phyloP scores from a whole-genome alignment of 345 rosid species.

The Syzygium aqueum region DNA sequence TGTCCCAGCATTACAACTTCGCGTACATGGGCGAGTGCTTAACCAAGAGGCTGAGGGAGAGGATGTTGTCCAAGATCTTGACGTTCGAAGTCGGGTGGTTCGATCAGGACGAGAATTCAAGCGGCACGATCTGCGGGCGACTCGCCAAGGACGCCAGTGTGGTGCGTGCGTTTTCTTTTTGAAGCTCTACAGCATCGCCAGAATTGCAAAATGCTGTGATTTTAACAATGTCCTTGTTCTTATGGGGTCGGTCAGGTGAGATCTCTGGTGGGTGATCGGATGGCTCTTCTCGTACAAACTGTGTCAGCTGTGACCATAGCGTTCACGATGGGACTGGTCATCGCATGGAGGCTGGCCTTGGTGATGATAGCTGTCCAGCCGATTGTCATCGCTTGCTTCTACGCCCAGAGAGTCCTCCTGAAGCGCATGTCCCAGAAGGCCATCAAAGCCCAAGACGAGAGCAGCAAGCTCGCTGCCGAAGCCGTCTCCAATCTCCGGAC shows the following conservation, averaged over 20 bases:
- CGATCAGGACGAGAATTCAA: conserved; percentile 56
- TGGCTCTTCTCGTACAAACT: conserved; percentile 30
- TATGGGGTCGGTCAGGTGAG: conserved; percentile 15
- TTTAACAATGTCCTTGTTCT: neutral
- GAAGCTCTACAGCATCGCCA: neutral
- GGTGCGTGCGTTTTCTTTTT: conserved; percentile 21
- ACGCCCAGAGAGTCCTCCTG: conserved; percentile 33
- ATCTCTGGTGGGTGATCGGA: conserved; percentile 53
- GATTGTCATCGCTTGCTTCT: conserved; percentile 21
- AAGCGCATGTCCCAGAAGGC: conserved; percentile 45
- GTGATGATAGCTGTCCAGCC: conserved; percentile 48
- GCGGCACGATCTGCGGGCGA: conserved; percentile 60
- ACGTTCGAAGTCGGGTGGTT: conserved; percentile 81
- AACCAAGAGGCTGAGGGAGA: conserved; percentile 56
- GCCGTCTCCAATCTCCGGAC: conserved; percentile 39
- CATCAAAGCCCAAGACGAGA: conserved; percentile 47
- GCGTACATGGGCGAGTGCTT: conserved; percentile 66
- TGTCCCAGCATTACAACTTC: conserved; percentile 52
- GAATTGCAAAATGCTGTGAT: neutral
- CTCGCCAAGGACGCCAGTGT: conserved; percentile 63
- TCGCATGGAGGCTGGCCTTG: conserved; percentile 38
- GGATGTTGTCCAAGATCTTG: conserved; percentile 56
- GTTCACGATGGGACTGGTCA: conserved; percentile 34
- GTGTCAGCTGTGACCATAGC: conserved; percentile 27
- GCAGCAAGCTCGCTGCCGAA: conserved; percentile 59